phyloP scores from a whole-genome alignment of 192 early-diverging fungal species.

The Anaeromyces robustus region DNA sequence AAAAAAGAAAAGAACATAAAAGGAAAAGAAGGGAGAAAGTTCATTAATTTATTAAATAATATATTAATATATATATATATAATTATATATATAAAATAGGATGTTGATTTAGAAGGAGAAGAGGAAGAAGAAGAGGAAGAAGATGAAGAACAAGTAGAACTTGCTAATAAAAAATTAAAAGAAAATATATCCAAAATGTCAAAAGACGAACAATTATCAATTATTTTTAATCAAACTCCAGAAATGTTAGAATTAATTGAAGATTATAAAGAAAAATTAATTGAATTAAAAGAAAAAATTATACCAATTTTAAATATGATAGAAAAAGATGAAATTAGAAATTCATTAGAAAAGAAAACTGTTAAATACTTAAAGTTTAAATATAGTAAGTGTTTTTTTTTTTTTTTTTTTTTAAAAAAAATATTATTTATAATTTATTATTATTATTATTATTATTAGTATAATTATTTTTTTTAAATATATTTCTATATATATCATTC shows the following conservation, averaged over 20 bases:
- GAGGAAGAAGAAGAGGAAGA: constrained; percentile 15
- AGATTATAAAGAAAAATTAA: not conserved
- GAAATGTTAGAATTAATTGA: not conserved
- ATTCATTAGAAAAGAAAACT: not conserved
- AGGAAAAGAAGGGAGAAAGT: too few species aligned
- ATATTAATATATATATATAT: too few species aligned
- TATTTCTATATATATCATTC: too few species aligned
- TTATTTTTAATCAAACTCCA: not conserved
- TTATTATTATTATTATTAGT: too few species aligned
- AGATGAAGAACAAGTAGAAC: constrained; percentile 3
- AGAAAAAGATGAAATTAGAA: not conserved
- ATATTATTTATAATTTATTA: too few species aligned
- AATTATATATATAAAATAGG: constrained; percentile 15
- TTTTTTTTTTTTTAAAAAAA: too few species aligned
- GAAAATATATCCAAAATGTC: not conserved
- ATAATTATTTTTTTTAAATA: too few species aligned
- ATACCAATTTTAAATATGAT: not conserved
- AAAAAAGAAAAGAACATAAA: too few species aligned
- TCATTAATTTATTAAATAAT: too few species aligned
- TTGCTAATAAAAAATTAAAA: not conserved
- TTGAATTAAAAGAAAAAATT: not conserved
- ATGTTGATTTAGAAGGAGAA: constrained; percentile 19
- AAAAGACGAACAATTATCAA: not conserved
- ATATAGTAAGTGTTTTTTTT: not conserved
- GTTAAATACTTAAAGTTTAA: not conserved